phyloP scores from a whole-genome alignment of 305 asterid genomes.

The Coffea humblotiana region DNA sequence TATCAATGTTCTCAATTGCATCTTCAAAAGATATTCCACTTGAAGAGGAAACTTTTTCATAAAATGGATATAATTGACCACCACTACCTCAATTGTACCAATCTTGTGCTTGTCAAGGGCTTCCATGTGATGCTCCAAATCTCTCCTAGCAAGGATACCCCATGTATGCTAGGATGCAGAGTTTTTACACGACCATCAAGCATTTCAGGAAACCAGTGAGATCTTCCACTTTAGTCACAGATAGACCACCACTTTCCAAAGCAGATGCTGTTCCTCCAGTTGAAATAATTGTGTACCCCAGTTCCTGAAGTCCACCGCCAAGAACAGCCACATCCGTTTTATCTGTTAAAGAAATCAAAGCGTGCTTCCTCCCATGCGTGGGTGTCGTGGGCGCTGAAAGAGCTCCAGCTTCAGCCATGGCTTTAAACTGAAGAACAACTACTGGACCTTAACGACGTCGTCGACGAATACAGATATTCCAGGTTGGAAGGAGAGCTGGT shows the following conservation, averaged over 20 bases:
- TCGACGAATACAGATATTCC: constrained; percentile 21
- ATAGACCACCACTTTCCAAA: constrained; percentile 65
- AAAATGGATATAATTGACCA: constrained; percentile 96
- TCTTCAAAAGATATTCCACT: constrained; percentile 75
- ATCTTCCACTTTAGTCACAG: constrained; percentile 93
- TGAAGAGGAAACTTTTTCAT: constrained; percentile 80
- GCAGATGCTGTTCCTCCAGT: constrained; percentile 96
- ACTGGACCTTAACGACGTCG: constrained; percentile 30
- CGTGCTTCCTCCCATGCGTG: constrained; percentile 64
- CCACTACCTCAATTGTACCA: constrained; percentile 91
- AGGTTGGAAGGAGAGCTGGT: neutral
- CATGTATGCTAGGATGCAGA: constrained; percentile 85
- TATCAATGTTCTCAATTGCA: constrained; percentile 96
- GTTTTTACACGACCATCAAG: constrained; percentile 99
- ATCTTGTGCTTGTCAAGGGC: constrained; percentile 78
- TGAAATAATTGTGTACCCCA: constrained; percentile 91
- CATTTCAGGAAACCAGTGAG: constrained; percentile 93
- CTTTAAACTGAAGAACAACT: constrained; percentile 43
- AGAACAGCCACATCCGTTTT: constrained; percentile 76
- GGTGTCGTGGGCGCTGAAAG: constrained; percentile 39
- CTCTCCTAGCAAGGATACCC: constrained; percentile 98
- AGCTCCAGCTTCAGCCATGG: constrained; percentile 78
- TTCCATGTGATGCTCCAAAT: constrained; percentile 89
- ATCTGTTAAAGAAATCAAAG: constrained; percentile 85
- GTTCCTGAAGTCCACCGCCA: constrained; percentile 74